Evolutionary conservation across 768 basidiomycete genomes (phyloP).

Genomic region (Amanita rubescens): DNA sequence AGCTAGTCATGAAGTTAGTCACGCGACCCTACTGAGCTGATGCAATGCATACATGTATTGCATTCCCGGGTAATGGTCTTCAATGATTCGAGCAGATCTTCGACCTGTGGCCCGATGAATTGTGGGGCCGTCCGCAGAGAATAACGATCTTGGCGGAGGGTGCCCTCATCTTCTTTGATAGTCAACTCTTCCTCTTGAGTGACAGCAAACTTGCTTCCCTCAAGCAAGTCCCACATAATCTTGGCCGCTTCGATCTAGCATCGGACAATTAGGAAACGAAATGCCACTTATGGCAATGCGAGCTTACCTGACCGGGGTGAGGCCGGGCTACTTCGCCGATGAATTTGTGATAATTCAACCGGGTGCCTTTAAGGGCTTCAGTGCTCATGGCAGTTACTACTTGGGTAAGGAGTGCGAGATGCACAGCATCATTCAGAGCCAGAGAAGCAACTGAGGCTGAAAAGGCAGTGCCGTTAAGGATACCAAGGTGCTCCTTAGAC

Average conservation of each 20-base stretch:
- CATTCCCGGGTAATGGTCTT: slow-evolving; percentile 65
- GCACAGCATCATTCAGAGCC: slow-evolving; percentile 64
- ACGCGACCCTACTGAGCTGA: background rate
- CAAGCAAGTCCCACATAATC: slow-evolving; percentile 61
- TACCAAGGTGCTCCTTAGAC: slow-evolving; percentile 74
- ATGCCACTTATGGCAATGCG: background rate
- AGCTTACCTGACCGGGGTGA: slow-evolving; percentile 65
- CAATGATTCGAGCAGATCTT: slow-evolving; percentile 63
- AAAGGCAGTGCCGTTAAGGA: slow-evolving; percentile 83
- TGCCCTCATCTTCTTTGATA: slow-evolving; percentile 64
- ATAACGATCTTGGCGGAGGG: slow-evolving; percentile 77
- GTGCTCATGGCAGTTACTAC: slow-evolving; percentile 78
- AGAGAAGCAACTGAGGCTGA: slow-evolving; percentile 73
- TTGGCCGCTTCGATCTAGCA: slow-evolving; percentile 60
- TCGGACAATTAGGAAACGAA: background rate
- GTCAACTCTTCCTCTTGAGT: slow-evolving; percentile 63
- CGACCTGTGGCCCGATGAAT: slow-evolving; percentile 81
- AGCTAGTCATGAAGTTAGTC: slow-evolving; percentile 31
- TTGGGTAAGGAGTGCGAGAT: slow-evolving; percentile 58
- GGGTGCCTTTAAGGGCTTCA: slow-evolving; percentile 72
- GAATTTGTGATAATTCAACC: slow-evolving; percentile 70
- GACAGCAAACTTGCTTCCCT: slow-evolving; percentile 62
- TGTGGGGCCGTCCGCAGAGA: slow-evolving; percentile 71
- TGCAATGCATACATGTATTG: slow-evolving; percentile 60
- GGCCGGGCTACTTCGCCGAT: slow-evolving; percentile 71